A percentile compares a stretch with the other conserved stretches of the same genome.
phyloP scores from a whole-genome alignment of 2,329 filamentous ascomycete genomes.

The Venturia oleaginea region DNA sequence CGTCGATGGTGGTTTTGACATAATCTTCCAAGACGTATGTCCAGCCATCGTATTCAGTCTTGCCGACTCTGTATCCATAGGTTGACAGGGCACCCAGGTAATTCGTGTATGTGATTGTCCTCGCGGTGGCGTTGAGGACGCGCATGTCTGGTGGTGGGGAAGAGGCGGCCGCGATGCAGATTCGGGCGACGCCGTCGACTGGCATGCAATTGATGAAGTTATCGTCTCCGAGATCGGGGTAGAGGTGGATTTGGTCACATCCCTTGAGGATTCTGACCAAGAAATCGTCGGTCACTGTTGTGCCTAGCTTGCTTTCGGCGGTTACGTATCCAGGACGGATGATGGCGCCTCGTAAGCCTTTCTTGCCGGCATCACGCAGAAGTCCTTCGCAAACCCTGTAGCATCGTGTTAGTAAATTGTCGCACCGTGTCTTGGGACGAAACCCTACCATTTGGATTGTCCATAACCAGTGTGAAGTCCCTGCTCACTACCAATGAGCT shows the following conservation, averaged over 20 bases:
- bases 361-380: conserved; percentile 65
- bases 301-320: conserved; percentile 61
- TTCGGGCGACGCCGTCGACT: conserved; percentile 71
- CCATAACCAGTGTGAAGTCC: conserved; percentile 83
- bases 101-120: conserved; percentile 67
- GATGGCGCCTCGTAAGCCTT: conserved; percentile 67
- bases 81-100: conserved; percentile 61
- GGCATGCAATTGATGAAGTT: conserved; percentile 90
- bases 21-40: conserved; percentile 57
- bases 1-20: conserved; percentile 45
- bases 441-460: conserved; percentile 66
- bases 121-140: conserved; percentile 70
- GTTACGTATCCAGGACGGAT: conserved; percentile 79
- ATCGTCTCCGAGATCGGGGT: conserved; percentile 56
- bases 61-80: conserved; percentile 64
- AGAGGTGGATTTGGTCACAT: conserved; percentile 65
- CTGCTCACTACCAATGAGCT: conserved; percentile 64
- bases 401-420: neutral
- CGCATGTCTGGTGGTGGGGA: conserved; percentile 48
- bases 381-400: conserved; percentile 52
- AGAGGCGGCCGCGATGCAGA: conserved; percentile 67
- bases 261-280: conserved; percentile 79
- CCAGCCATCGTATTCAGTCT: conserved; percentile 62
- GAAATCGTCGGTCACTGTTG: conserved; percentile 79
- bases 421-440: neutral